A percentile compares a stretch with the other conserved stretches of the same genome.
These are phyloP conservation scores for Coccomyxa sp. DNA, from an alignment of 139 green algal species.

Conservation along the genomic window DNA sequence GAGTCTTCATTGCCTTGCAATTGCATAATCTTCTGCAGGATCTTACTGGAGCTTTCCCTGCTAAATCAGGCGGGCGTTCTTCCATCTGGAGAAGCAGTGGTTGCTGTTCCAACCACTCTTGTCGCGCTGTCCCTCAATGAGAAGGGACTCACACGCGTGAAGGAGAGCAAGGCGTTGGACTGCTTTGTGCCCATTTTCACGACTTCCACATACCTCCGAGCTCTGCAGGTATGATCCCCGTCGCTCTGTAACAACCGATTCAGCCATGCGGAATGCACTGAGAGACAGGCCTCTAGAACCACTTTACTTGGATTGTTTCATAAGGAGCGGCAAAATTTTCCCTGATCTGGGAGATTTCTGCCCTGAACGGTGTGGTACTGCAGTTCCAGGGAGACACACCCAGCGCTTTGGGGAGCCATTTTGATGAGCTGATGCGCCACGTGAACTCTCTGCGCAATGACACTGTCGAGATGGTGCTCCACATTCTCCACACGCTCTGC, in stretches of 20 bases:
- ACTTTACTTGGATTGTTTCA: too few species aligned
- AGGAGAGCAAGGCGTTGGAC: constrained; percentile 44
- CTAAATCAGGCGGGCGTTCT: constrained; percentile 44
- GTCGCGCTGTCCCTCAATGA: constrained; percentile 87
- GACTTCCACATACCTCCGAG: constrained; percentile 27
- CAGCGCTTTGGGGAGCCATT: constrained; percentile 61
- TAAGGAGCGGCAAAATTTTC: too few species aligned
- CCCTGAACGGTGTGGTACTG: background rate
- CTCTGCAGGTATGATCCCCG: constrained; percentile 20
- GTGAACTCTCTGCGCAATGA: constrained; percentile 59
- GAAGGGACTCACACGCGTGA: constrained; percentile 65
- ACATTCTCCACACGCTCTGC: constrained; percentile 63
- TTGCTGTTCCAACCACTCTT: constrained; percentile 69
- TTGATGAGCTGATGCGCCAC: constrained; percentile 93
- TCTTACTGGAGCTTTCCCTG: background rate
- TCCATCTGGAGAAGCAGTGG: constrained; percentile 72
- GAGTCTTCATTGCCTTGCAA: background rate
- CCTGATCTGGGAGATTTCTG: too few species aligned
- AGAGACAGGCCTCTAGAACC: too few species aligned
- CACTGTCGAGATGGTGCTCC: constrained; percentile 60
- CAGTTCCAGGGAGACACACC: constrained; percentile 68
- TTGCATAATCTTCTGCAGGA: background rate
- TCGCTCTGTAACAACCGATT: too few species aligned
- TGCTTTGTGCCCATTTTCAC: constrained; percentile 81
- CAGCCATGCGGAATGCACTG: too few species aligned